Conservation (phyloP, 257 asterid species). For the Catharanthus roseus region DNA sequence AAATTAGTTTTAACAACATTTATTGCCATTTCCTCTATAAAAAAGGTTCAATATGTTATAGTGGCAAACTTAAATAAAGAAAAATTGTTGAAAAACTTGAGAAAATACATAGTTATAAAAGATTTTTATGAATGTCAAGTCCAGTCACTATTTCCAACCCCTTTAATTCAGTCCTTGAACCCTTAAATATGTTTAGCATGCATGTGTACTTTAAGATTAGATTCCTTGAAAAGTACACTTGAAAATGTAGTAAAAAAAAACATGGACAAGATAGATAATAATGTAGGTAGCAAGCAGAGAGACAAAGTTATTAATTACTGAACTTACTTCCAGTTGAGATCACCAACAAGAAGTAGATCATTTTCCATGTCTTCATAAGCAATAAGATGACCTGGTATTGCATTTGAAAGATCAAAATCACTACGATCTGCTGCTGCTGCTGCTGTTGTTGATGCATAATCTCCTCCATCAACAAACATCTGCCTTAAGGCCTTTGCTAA, state of each 20-base stretch:
- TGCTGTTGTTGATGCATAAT: background rate
- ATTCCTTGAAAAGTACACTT: background rate
- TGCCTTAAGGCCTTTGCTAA: slow-evolving; percentile 57
- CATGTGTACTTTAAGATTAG: background rate
- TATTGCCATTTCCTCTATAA: no score
- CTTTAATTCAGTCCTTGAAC: no score
- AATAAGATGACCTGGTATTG: slow-evolving; percentile 65
- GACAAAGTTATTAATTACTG: no score
- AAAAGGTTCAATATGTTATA: no score
- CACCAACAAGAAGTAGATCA: slow-evolving; percentile 82
- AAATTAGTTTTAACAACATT: no score
- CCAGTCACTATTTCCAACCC: no score
- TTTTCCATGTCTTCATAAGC: slow-evolving; percentile 83
- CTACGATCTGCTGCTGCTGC: background rate
- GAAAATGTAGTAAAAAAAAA: background rate
- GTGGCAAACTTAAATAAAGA: no score
- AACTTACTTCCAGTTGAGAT: slow-evolving; percentile 74
- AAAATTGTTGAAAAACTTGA: no score
- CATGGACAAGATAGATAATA: background rate
- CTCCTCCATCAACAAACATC: slow-evolving; percentile 46
- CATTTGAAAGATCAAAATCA: slow-evolving; percentile 57
- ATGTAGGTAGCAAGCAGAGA: no score
- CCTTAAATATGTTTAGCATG: no score
- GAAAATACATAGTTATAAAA: no score
- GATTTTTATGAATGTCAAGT: no score